Conservation (phyloP, 2,329 filamentous ascomycete species). For the Kalmusia sp. region DNA sequence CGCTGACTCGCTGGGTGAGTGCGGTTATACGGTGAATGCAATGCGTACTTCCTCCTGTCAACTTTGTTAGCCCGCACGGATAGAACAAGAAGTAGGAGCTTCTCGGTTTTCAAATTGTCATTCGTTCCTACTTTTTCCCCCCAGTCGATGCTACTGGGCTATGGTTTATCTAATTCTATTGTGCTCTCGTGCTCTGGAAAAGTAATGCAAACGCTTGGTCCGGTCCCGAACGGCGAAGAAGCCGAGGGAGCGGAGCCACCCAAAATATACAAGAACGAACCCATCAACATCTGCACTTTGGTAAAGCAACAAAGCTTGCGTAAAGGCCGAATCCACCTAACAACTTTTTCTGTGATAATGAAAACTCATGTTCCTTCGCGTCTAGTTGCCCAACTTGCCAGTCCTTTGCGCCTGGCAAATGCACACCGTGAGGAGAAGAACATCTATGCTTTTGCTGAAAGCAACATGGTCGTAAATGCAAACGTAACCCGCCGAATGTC, state of each 20-base stretch:
- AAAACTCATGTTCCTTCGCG: slow-evolving; percentile 1
- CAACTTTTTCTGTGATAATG: neutral
- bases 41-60: too few relatives aligned
- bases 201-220: too few relatives aligned
- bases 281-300: too few relatives aligned
- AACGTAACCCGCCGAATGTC: slow-evolving; percentile 28
- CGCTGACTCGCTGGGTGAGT: neutral
- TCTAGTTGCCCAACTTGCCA: slow-evolving; percentile 16
- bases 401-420: slow-evolving; percentile 41
- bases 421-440: slow-evolving; percentile 37
- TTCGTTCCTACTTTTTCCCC: neutral
- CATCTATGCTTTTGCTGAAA: slow-evolving; percentile 45
- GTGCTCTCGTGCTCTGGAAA: too few relatives aligned
- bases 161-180: slow-evolving; percentile 7
- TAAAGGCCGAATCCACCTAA: too few relatives aligned
- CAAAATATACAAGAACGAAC: slow-evolving; percentile 8
- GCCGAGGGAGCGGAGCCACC: neutral
- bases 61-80: too few relatives aligned
- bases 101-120: neutral
- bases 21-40: neutral
- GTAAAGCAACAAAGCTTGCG: too few relatives aligned
- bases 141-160: neutral
- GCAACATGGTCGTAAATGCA: slow-evolving; percentile 26
- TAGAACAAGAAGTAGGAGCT: neutral
- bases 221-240: too few relatives aligned